Percentiles rank a stretch among this genome's conserved stretches.
phyloP scores from a whole-genome alignment of 768 basidiomycete genomes.

The Tephrocybe sp. region DNA sequence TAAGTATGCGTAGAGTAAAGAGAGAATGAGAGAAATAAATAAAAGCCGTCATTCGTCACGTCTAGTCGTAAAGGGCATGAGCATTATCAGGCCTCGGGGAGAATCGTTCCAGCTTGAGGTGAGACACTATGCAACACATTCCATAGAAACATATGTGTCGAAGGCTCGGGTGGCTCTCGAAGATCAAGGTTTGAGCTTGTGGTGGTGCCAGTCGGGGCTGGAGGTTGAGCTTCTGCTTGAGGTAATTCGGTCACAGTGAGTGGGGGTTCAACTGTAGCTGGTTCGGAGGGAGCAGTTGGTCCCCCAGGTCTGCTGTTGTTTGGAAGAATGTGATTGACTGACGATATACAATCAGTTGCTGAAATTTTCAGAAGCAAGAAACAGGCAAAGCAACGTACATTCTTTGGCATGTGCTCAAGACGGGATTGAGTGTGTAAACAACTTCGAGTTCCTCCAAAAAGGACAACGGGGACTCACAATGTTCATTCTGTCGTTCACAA shows the following conservation, averaged over 20 bases:
- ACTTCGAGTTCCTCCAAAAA: neutral
- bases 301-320: conserved; percentile 12
- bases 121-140: neutral
- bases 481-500: conserved; percentile 64
- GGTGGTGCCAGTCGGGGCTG: neutral
- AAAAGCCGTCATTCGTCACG: neutral
- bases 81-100: neutral
- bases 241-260: neutral
- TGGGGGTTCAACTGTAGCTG: neutral
- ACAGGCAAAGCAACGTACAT: conserved; percentile 44
- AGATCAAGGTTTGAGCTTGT: neutral
- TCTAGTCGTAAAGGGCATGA: neutral
- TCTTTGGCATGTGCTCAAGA: conserved; percentile 66
- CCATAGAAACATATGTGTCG: neutral
- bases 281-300: neutral
- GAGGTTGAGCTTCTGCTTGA: neutral
- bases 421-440: conserved; percentile 6
- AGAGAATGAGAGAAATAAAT: neutral
- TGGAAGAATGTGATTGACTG: conserved; percentile 43
- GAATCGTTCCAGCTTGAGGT: neutral
- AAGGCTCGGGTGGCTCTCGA: neutral
- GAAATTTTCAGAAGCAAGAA: neutral
- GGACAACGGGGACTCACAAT: conserved; percentile 44
- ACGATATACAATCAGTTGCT: neutral
- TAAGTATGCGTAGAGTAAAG: neutral